Conservation (phyloP, 306 rosid species). For the Citrullus mucosospermus region DNA sequence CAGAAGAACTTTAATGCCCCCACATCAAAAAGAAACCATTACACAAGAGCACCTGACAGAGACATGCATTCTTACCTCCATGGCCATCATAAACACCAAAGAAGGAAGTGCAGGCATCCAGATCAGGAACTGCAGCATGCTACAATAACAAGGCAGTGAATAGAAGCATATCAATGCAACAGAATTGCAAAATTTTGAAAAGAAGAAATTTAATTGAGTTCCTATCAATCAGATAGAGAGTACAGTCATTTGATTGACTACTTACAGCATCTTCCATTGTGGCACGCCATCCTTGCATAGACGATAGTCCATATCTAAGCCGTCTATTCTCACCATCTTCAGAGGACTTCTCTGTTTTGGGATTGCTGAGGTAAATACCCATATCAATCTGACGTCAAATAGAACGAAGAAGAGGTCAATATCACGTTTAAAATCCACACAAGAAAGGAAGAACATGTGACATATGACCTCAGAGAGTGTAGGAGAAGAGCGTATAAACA, state of each 20-base stretch:
- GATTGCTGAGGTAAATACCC: slow-evolving; percentile 92
- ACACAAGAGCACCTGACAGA: neutral
- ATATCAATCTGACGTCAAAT: slow-evolving; percentile 29
- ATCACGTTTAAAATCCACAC: neutral
- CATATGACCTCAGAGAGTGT: neutral
- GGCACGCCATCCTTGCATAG: slow-evolving; percentile 99
- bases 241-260: slow-evolving; percentile 17
- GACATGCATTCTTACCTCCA: slow-evolving; percentile 65
- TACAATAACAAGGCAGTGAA: slow-evolving; percentile 16
- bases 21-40: neutral
- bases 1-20: neutral
- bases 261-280: slow-evolving; percentile 99
- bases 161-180: slow-evolving; percentile 3
- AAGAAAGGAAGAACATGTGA: neutral
- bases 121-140: slow-evolving; percentile 94
- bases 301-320: slow-evolving; percentile 77
- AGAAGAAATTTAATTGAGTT: neutral
- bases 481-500: neutral
- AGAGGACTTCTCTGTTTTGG: slow-evolving; percentile 82
- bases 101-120: slow-evolving; percentile 78
- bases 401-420: neutral
- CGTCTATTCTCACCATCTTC: slow-evolving; percentile 68
- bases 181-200: neutral
- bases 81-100: slow-evolving; percentile 97
- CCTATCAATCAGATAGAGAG: slow-evolving; percentile 1